Evolutionary conservation across 2,329 filamentous ascomycete species (phyloP), one percentile per base, ranked within the genome.

Genomic region (Colletotrichum sansevieriae): DNA sequence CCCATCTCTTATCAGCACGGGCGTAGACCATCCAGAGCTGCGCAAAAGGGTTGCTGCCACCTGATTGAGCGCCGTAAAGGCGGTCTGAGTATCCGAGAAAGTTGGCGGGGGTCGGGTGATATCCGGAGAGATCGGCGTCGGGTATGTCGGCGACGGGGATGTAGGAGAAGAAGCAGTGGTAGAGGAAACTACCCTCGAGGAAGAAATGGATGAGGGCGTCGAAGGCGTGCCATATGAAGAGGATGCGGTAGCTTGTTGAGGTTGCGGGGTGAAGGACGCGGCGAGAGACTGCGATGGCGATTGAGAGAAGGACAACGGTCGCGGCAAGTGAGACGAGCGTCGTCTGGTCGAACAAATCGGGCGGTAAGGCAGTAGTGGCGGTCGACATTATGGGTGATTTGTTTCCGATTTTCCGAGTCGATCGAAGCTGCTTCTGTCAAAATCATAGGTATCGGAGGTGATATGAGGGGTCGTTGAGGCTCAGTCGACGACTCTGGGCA

Each of bases 141-240:
- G 75, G 72, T 35, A 82, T 72, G 56, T 75, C 69, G 22, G 76
- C 75, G 13, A 80, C 70, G 4, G 81, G 78, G 8, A 84, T 75
- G 76, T 80, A 84, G 10, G 82, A 83, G 85, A 94, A 95, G 86
- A 98, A 97, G 83, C 93, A 97, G 82, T 97, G 93, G 85, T 94
- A 98, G 25, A 98, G 89, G 80, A 94, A 98, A 75, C 90, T 91
- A 62, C 94, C 95, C 82, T 98, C 95, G 78, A 98, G 92, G 78
- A 94, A 84, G 80, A 97, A 89, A 83, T 99, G 96, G 75, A 95
- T 95, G 49, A 98, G 87, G 37, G 93, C 93, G 79, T 98, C 95
- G 82, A 97, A 97, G 43, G 93, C 87, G 83, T 98, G 95, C 95
- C 95, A 98, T 81, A 97, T 88, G 85, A 97, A 97, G 72, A 98